Percentiles rank a stretch among this genome's conserved stretches.
These are phyloP conservation scores for Priceomyces castillae DNA, from an alignment of 805 yeast species.

Conservation along the genomic window DNA sequence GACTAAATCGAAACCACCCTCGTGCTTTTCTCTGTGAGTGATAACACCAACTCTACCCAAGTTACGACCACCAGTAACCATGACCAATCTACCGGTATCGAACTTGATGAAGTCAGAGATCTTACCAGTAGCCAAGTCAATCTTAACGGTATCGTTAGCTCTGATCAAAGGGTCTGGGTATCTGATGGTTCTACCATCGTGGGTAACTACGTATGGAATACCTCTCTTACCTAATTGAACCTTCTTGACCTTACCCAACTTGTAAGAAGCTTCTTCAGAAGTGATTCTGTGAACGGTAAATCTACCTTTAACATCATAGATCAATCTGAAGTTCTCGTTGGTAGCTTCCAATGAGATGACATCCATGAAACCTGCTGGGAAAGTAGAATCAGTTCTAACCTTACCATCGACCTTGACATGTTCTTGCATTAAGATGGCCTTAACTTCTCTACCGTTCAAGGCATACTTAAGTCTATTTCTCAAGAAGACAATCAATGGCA, in stretches of 20 bases:
- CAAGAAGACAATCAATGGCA: slow-evolving; percentile 93
- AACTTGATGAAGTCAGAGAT: slow-evolving; percentile 50
- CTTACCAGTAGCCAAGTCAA: slow-evolving; percentile 95
- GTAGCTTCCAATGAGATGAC: slow-evolving; percentile 96
- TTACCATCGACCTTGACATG: slow-evolving; percentile 98
- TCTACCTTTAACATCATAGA: slow-evolving; percentile 98
- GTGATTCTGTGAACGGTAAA: slow-evolving; percentile 99
- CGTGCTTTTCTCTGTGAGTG: slow-evolving; percentile 42
- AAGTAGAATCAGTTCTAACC: slow-evolving; percentile 98
- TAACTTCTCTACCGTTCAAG: slow-evolving; percentile 97
- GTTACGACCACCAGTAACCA: slow-evolving; percentile 45
- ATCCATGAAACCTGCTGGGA: slow-evolving; percentile 99
- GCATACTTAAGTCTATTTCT: slow-evolving; percentile 99
- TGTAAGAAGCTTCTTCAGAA: slow-evolving; percentile 97
- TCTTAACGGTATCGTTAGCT: slow-evolving; percentile 97
- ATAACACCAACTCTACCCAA: slow-evolving; percentile 45
- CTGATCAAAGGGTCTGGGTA: slow-evolving; percentile 98
- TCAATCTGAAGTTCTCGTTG: slow-evolving; percentile 98
- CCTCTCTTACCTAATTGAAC: slow-evolving; percentile 98
- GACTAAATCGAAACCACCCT: slow-evolving; percentile 43
- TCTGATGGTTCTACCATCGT: slow-evolving; percentile 99
- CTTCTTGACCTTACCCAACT: slow-evolving; percentile 96
- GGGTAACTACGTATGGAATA: slow-evolving; percentile 97
- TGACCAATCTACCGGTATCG: slow-evolving; percentile 40
- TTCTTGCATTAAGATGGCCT: slow-evolving; percentile 97